Evolutionary conservation across 345 rosid species (phyloP).

Genomic region (Fremontodendron californicum): DNA sequence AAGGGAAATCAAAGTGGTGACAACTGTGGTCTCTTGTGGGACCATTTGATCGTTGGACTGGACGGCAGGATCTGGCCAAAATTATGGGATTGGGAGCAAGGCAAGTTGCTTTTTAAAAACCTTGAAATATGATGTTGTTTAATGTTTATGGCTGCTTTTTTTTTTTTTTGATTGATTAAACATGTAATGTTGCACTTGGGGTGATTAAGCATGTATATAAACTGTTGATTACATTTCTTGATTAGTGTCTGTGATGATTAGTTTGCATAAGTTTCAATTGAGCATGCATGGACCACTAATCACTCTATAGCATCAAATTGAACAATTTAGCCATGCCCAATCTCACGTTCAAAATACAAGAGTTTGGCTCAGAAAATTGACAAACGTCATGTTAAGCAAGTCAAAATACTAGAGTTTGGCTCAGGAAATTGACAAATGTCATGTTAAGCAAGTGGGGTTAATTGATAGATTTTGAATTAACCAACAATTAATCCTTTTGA

Average conservation of each 20-base stretch:
- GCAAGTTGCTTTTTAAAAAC: not conserved
- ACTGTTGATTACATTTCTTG: not conserved
- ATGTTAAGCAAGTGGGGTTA: too few species aligned
- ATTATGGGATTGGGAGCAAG: not conserved
- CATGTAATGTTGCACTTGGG: not conserved
- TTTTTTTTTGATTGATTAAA: not conserved
- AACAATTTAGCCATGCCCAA: not conserved
- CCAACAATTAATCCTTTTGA: too few species aligned
- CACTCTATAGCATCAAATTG: not conserved
- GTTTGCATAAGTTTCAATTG: not conserved
- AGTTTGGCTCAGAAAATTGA: not conserved
- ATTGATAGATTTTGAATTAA: not conserved
- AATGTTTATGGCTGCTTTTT: not conserved
- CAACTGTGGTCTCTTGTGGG: conserved; percentile 3
- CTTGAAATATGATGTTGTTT: not conserved
- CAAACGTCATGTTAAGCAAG: too few species aligned
- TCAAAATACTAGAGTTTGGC: not conserved
- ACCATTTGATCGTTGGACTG: conserved; percentile 4
- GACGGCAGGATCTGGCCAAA: conserved; percentile 13
- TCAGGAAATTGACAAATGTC: too few species aligned
- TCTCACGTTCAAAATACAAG: not conserved
- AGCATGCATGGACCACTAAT: not conserved
- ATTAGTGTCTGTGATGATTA: not conserved
- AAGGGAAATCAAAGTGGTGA: not conserved
- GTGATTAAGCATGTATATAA: not conserved